These are phyloP conservation scores for Diaporthe sp. DNA, from an alignment of 2,329 filamentous ascomycete species.

Conservation along the genomic window DNA sequence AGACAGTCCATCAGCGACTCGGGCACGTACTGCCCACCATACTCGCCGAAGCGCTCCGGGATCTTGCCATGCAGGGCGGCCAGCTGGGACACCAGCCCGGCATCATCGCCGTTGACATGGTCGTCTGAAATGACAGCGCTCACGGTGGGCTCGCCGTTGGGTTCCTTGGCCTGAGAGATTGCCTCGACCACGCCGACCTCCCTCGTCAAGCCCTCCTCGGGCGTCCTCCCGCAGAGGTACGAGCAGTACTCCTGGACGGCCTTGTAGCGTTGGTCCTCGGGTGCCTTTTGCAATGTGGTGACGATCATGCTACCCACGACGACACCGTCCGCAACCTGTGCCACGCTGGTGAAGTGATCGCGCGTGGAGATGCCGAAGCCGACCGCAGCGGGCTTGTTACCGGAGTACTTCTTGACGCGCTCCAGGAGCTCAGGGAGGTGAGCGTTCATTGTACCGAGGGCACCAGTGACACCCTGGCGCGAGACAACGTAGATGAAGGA, in stretches of 20 bases:
- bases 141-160: constrained; percentile 73
- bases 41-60: constrained; percentile 92
- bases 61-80: constrained; percentile 85
- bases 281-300: constrained; percentile 79
- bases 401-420: constrained; percentile 92
- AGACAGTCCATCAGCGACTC: constrained; percentile 98
- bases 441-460: constrained; percentile 83
- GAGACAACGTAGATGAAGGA: constrained; percentile 99
- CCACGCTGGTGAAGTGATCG: constrained; percentile 91
- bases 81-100: constrained; percentile 80
- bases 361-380: constrained; percentile 97
- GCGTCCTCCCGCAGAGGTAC: constrained; percentile 67
- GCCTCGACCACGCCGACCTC: constrained; percentile 80
- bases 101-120: constrained; percentile 59
- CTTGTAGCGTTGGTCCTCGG: constrained; percentile 74
- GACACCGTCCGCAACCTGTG: constrained; percentile 88
- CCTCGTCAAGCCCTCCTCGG: constrained; percentile 60
- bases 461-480: constrained; percentile 95
- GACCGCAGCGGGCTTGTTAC: constrained; percentile 89
- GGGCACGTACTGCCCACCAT: constrained; percentile 96
- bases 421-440: constrained; percentile 85
- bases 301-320: constrained; percentile 98
- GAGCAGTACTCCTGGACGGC: constrained; percentile 90
- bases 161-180: constrained; percentile 70
- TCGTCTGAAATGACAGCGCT: constrained; percentile 73